Evolutionary conservation across 805 yeast genomes (phyloP).

Genomic region (Saccharomycopsis microspora): DNA sequence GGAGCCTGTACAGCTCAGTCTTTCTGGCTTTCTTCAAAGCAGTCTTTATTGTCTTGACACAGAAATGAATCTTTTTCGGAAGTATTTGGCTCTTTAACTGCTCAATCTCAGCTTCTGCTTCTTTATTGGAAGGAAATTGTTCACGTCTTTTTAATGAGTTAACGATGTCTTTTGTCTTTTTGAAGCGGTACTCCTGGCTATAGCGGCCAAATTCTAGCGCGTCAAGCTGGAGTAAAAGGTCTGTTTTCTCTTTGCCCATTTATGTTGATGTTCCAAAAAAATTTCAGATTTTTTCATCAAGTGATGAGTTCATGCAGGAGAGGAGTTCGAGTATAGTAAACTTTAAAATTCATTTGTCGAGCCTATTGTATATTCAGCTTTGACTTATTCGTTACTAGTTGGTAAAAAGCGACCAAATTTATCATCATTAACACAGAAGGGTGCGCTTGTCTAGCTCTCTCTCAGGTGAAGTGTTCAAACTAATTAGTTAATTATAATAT

Average conservation of each 20-base stretch:
- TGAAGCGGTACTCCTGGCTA: conserved; percentile 3
- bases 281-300: too few species aligned
- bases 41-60: conserved; percentile 30
- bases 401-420: too few species aligned
- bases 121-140: conserved; percentile 28
- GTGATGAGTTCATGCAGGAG: too few species aligned
- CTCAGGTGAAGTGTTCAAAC: too few species aligned
- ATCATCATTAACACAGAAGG: too few species aligned
- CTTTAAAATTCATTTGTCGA: too few species aligned
- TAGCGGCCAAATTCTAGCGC: conserved; percentile 33
- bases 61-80: conserved; percentile 37
- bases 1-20: conserved; percentile 8
- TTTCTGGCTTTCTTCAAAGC: conserved; percentile 24
- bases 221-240: conserved; percentile 30
- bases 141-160: conserved; percentile 31
- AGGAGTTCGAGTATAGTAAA: too few species aligned
- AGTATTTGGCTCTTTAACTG: conserved; percentile 34
- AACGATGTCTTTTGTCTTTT: conserved; percentile 24
- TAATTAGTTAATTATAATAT: too few species aligned
- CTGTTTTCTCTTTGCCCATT: background rate
- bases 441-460: too few species aligned
- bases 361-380: too few species aligned
- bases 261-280: too few species aligned
- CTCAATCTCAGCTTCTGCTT: conserved; percentile 37
- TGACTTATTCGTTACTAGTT: too few species aligned